Evolutionary conservation across 805 yeast genomes (phyloP).

Genomic region (Huiozyma naganishii): DNA sequence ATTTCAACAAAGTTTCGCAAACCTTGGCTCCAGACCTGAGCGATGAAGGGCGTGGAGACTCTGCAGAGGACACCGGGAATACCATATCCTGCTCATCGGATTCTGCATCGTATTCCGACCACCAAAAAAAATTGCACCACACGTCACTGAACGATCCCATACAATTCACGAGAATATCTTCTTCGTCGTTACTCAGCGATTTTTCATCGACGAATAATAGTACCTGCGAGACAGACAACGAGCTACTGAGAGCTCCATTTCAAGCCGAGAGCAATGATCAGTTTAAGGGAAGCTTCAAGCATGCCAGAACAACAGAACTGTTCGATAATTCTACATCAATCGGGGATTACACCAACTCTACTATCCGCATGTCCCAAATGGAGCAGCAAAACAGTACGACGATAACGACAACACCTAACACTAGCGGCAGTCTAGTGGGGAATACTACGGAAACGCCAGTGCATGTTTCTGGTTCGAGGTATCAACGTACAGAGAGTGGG

Average conservation of each 20-base stretch:
- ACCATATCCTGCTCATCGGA: background rate
- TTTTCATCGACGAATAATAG: background rate
- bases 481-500: background rate
- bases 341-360: constrained; percentile 20
- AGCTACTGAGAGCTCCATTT: constrained; percentile 1
- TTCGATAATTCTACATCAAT: constrained; percentile 4
- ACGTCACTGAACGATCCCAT: constrained; percentile 2
- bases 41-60: too few relatives aligned
- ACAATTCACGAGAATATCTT: constrained; percentile 2
- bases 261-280: background rate
- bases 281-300: background rate
- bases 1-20: too few relatives aligned
- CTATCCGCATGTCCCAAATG: constrained; percentile 14
- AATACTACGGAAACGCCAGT: background rate
- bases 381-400: constrained; percentile 6
- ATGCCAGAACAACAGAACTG: background rate
- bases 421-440: background rate
- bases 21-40: too few relatives aligned
- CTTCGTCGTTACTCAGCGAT: constrained; percentile 4
- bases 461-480: background rate
- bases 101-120: background rate
- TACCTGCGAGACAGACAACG: background rate
- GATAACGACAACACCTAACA: constrained; percentile 2
- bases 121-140: background rate
- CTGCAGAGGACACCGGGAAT: too few relatives aligned